Evolutionary conservation across 768 basidiomycete species (phyloP).

Genomic region (Leucocoprinus birnbaumii): DNA sequence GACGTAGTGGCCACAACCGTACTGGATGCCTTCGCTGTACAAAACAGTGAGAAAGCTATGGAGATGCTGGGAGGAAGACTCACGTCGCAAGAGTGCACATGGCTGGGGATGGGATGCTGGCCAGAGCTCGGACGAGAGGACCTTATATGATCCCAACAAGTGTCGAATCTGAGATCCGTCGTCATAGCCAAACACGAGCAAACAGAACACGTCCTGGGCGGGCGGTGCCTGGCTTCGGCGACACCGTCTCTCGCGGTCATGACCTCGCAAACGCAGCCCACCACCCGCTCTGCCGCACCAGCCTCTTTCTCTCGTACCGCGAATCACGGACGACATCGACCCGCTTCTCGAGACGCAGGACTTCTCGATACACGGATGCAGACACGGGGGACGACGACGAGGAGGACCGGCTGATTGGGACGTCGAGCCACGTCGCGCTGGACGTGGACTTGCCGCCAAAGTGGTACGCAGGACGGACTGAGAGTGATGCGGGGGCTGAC

Average conservation of each 20-base stretch:
- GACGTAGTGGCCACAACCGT: conserved; percentile 80
- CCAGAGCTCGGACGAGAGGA: neutral
- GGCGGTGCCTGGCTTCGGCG: conserved; percentile 1
- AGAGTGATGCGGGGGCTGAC: conserved; percentile 19
- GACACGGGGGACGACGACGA: conserved; percentile 48
- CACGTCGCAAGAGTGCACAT: conserved; percentile 64
- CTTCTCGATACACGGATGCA: conserved; percentile 45
- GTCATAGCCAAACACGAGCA: conserved; percentile 12
- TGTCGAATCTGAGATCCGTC: conserved; percentile 10
- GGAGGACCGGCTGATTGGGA: conserved; percentile 60
- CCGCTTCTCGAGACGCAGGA: conserved; percentile 36
- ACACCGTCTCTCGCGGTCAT: conserved; percentile 3
- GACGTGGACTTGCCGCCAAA: conserved; percentile 76
- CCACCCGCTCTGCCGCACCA: conserved; percentile 85
- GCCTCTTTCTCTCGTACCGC: conserved; percentile 91
- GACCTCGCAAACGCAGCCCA: conserved; percentile 28
- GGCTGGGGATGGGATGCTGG: conserved; percentile 7
- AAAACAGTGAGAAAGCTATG: conserved; percentile 17
- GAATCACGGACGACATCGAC: conserved; percentile 57
- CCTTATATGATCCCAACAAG: conserved; percentile 16
- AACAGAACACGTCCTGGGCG: conserved; percentile 23
- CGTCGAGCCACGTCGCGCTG: conserved; percentile 42
- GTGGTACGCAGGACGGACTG: conserved; percentile 52
- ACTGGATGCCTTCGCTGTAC: conserved; percentile 67
- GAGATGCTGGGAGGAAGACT: conserved; percentile 15